Evolutionary conservation across 2,329 filamentous ascomycete species (phyloP).

Genomic region (Trichocomaceae sp.): DNA sequence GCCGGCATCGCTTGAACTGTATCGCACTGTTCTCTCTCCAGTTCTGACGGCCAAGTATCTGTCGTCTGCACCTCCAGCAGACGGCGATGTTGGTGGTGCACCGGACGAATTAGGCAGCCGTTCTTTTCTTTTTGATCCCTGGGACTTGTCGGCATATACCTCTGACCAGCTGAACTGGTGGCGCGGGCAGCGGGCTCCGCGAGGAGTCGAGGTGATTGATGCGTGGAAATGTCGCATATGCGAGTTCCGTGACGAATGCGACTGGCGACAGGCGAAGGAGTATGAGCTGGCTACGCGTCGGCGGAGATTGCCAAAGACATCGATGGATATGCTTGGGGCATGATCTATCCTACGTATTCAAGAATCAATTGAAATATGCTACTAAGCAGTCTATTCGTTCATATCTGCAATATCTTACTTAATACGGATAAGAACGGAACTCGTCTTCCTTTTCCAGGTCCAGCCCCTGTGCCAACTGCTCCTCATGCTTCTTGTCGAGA

Average conservation of each 20-base stretch:
- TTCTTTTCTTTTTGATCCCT: constrained; percentile 60
- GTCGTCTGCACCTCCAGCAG: constrained; percentile 23
- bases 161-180: constrained; percentile 74
- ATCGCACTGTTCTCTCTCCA: constrained; percentile 38
- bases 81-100: constrained; percentile 2
- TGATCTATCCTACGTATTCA: background rate
- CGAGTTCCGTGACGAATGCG: constrained; percentile 72
- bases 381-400: background rate
- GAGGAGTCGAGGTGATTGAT: constrained; percentile 74
- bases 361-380: no score
- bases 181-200: constrained; percentile 65
- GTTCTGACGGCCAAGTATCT: constrained; percentile 41
- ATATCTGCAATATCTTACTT: constrained; percentile 14
- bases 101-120: constrained; percentile 46
- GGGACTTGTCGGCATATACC: constrained; percentile 60
- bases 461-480: constrained; percentile 63
- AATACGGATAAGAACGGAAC: constrained; percentile 56
- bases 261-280: constrained; percentile 68
- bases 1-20: constrained; percentile 28
- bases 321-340: constrained; percentile 6
- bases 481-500: constrained; percentile 65
- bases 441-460: constrained; percentile 57
- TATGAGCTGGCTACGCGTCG: constrained; percentile 45
- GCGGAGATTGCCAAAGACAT: constrained; percentile 18
- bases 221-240: constrained; percentile 83